Percentiles rank a stretch among this genome's conserved stretches.
These are phyloP conservation scores for Trichoderma lentiforme DNA, from an alignment of 2,329 filamentous ascomycete species.

Conservation along the genomic window DNA sequence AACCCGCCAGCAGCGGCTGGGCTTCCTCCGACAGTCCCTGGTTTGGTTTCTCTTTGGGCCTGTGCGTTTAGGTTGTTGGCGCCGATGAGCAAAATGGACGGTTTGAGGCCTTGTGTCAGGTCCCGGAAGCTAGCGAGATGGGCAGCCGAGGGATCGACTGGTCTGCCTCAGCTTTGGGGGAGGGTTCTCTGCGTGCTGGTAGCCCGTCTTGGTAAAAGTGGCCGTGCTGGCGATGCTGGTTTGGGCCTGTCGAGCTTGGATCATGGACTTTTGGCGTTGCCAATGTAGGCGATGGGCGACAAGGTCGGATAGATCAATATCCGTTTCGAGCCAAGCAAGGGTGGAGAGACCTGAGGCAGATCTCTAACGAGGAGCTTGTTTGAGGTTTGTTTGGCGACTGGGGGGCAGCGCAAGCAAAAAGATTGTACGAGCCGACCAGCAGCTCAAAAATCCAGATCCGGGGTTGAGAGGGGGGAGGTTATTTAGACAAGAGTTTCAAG, in stretches of 20 bases:
- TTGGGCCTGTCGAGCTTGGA: neutral
- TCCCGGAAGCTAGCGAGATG: constrained; percentile 16
- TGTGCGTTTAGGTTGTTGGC: constrained; percentile 9
- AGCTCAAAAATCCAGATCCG: neutral
- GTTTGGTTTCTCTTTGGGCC: neutral
- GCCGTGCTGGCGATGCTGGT: neutral
- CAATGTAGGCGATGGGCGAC: neutral
- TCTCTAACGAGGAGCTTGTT: constrained; percentile 11
- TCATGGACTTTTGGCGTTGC: neutral
- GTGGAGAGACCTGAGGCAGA: constrained; percentile 15
- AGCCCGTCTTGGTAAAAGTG: constrained; percentile 4
- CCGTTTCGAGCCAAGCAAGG: neutral
- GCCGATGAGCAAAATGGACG: constrained; percentile 15
- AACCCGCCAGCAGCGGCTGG: constrained; percentile 16
- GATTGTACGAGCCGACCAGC: neutral
- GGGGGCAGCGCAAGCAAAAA: neutral
- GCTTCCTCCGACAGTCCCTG: neutral
- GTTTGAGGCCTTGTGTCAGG: constrained; percentile 23
- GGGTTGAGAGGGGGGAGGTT: neutral
- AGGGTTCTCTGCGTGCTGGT: neutral
- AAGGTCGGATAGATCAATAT: constrained; percentile 17
- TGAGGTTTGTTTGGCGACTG: constrained; percentile 5
- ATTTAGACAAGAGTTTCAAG: neutral
- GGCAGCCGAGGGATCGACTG: neutral
- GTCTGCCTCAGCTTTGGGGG: neutral